Evolutionary conservation across 345 rosid genomes (phyloP).

Genomic region (Hibiscus syriacus): DNA sequence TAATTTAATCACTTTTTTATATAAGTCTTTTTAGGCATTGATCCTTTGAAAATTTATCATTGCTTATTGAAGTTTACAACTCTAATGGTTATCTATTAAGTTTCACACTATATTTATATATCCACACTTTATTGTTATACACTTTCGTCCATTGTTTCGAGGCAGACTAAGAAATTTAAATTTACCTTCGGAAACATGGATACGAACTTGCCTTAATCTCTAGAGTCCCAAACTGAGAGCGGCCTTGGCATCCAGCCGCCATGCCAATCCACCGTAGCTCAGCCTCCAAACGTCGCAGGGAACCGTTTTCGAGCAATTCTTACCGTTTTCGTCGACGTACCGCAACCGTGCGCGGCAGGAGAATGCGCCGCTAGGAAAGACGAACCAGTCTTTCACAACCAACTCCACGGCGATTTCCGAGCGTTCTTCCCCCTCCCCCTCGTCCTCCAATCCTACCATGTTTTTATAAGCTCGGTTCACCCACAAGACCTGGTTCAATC

Average conservation of each 20-base stretch:
- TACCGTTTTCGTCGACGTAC: constrained; percentile 16
- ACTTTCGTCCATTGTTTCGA: neutral
- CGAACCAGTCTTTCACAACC: constrained; percentile 21
- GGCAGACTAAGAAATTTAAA: neutral
- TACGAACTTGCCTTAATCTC: neutral
- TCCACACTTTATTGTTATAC: neutral
- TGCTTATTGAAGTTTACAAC: too few species aligned
- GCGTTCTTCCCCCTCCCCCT: neutral
- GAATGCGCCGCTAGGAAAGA: constrained; percentile 18
- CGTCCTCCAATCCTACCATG: constrained; percentile 15
- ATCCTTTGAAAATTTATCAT: neutral
- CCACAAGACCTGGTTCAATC: constrained; percentile 29
- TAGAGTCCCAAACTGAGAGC: constrained; percentile 67
- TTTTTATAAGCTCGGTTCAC: constrained; percentile 40
- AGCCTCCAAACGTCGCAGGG: constrained; percentile 57
- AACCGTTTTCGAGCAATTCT: constrained; percentile 25
- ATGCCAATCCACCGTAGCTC: constrained; percentile 51
- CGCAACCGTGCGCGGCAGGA: constrained; percentile 35
- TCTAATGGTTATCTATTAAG: neutral
- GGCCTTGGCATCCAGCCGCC: constrained; percentile 66
- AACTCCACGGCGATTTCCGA: constrained; percentile 27
- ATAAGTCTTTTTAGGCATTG: too few species aligned
- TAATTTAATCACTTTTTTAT: neutral
- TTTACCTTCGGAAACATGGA: neutral
- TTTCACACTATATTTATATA: too few species aligned